These are phyloP conservation scores for Calocybe cyanea DNA, from an alignment of 768 basidiomycete species.

Conservation along the genomic window DNA sequence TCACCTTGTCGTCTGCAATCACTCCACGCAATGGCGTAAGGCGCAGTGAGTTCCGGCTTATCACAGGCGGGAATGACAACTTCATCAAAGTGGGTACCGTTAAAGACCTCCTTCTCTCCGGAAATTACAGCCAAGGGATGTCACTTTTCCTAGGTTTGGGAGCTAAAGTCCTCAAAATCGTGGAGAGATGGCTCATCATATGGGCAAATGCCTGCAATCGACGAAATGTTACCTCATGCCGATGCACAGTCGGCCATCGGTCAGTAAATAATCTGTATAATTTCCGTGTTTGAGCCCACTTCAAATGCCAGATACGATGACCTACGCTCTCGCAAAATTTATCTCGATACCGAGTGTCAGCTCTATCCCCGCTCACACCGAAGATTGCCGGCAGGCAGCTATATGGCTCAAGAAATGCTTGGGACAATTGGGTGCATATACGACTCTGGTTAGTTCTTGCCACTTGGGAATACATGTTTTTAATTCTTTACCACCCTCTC, in stretches of 20 bases:
- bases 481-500: neutral
- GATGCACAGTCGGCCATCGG: conserved; percentile 7
- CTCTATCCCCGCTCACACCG: conserved; percentile 57
- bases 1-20: conserved; percentile 76
- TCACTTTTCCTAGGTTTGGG: conserved; percentile 50
- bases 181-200: conserved; percentile 14
- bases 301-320: conserved; percentile 54
- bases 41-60: conserved; percentile 34
- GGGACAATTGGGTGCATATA: conserved; percentile 81
- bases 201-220: neutral
- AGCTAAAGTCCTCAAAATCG: conserved; percentile 32
- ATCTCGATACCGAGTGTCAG: conserved; percentile 87
- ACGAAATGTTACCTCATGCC: neutral
- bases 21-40: conserved; percentile 30
- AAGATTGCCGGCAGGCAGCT: conserved; percentile 92
- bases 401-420: conserved; percentile 90
- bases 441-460: conserved; percentile 53
- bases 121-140: no score
- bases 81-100: conserved; percentile 62
- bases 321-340: conserved; percentile 80
- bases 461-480: neutral
- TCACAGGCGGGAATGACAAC: conserved; percentile 86
- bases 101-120: no score
- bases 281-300: neutral
- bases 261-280: neutral